Evolutionary conservation across 2,329 filamentous ascomycete genomes (phyloP), one percentile per base, ranked within the genome.

Genomic region (Sporothrix sp.): DNA sequence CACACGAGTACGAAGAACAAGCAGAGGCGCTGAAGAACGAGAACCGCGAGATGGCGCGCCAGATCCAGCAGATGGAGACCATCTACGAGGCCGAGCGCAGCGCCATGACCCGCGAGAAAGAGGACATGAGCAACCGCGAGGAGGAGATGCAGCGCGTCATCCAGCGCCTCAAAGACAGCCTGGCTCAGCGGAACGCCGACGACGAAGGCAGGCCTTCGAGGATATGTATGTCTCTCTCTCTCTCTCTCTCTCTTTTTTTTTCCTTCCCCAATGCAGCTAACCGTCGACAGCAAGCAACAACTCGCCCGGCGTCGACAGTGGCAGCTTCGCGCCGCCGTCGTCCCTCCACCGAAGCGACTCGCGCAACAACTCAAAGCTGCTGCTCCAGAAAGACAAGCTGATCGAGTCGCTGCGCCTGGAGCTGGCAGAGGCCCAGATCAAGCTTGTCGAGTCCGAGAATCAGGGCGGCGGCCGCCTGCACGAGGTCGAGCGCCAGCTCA

Each of bases 301-400:
- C 58, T 83, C 83, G 2, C 83, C 85, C 21, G 82, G 77, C 53
- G 71, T 89, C 50, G 87, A 91, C 58, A 77, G 73, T 54, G 81
- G 81, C 46, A 87, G 87, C 61, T 96, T 96, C 62, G 90, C 90
- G 8, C 90, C 90, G 13, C 85, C 88, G 1, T 85, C 85, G 14
- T 88, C 87, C 4, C 69, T 95, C 49, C 82, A 91, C 60, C 84
- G 88, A 57, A 95, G 87, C 73, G 87, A 94, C 60, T 95, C 89
- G 30, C 79, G 85, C 56, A 94, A 87, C 65, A 91, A 85, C 67
- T 94, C 89, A 13, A 94, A 91, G 66, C 74, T 95, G 48, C 78
- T 97, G 46, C 76, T 94, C 59, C 90, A 97, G 66, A 98, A 97
- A 66, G 93, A 98, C 68, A 93, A 94, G 69, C 74, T 96, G 53